Base-by-base conservation (phyloP, 2,329 filamentous ascomycete species). In the Diaporthe ampelina region DNA sequence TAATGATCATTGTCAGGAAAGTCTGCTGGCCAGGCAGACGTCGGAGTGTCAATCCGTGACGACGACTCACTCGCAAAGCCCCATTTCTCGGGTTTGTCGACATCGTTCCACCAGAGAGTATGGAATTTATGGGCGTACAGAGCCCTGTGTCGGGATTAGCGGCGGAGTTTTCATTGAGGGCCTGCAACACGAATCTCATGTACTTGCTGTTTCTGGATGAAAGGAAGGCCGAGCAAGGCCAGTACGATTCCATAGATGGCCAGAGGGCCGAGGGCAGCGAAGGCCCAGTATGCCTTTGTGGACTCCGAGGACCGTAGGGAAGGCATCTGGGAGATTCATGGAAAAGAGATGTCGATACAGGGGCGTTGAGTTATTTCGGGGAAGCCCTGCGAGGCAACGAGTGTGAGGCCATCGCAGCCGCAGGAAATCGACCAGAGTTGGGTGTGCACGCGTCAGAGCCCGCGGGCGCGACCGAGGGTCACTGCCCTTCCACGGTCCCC, bases 121-220 rank as follows among this genome's bases (percentile, higher is more conserved):
- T 95, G 92, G 77, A 98, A 82, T 76, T 93, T 94, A 83, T 98
- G 93, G 37, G 93, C 92, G 81, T 98, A 99, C 8, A 98, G 83
- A 32, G 93, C 92, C 80, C 95, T 97, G 78, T 67, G 50, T 78
- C n/a, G 11, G 10, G 17, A 37, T 72, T n/a, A 63, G 35, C 57
- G 48, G n/a, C 24, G n/a, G 59, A 4, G 29, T 11, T 11, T 21
- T 24, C 37, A 13, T 32, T 21, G 32, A 59, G 32, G 9, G 37
- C 15, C 24, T 29, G n/a, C 24, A 37, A 11, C 48, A 52, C 21
- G 48, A 15, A 5, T 15, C n/a, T 52, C 68, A 37, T 40, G 7
- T 75, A 52, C 92, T 84, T 87, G 97, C 95, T 95, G 91, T 85
- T 94, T 88, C 82, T 98, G 96, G 70, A 97, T 85, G 78, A 88